phyloP scores from a whole-genome alignment of 371 early-diverging fungal genomes.

The Mucor saturninus region DNA sequence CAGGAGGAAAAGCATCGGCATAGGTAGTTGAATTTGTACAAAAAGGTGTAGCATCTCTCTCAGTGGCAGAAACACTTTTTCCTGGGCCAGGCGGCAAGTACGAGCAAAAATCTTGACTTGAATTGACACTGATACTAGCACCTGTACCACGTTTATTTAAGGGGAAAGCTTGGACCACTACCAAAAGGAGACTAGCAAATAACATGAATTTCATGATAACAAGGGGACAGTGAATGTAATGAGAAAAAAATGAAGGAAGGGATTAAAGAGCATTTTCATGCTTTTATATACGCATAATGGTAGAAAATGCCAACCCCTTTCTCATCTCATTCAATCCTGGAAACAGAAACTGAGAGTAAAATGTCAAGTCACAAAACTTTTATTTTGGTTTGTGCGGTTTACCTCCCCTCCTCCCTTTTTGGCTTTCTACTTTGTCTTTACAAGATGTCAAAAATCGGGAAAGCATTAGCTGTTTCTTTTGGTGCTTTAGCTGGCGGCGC shows the following conservation, averaged over 20 bases:
- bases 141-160: conserved; percentile 19
- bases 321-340: no score
- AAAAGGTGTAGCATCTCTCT: conserved; percentile 40
- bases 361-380: conserved; percentile 1
- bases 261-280: background rate
- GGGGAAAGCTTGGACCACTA: background rate
- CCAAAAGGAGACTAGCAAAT: background rate
- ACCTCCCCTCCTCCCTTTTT: background rate
- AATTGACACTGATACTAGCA: conserved; percentile 31
- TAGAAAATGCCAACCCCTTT: background rate
- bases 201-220: background rate
- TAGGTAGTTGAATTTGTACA: conserved; percentile 31
- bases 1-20: conserved; percentile 40
- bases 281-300: background rate
- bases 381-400: background rate
- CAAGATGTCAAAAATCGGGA: conserved; percentile 35
- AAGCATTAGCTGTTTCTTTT: conserved; percentile 48
- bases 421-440: background rate
- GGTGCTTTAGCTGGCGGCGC: conserved; percentile 55
- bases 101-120: conserved; percentile 40
- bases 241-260: background rate
- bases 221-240: background rate
- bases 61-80: conserved; percentile 42
- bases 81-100: conserved; percentile 50
- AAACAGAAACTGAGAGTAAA: background rate